Evolutionary conservation across 2,329 filamentous ascomycete genomes (phyloP).

Genomic region (Hymenoscyphus linearis): DNA sequence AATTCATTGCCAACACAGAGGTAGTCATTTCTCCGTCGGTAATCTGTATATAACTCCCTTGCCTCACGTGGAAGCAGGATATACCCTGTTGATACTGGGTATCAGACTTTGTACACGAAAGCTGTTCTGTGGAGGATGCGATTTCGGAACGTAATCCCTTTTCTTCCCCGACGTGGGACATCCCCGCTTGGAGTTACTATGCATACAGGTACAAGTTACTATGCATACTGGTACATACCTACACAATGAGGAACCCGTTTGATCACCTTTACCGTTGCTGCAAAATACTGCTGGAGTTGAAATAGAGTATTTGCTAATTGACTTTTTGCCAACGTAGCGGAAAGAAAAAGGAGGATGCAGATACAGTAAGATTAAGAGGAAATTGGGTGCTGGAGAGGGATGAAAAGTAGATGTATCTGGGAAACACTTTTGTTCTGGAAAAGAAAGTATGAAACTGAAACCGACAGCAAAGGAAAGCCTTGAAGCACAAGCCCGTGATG

Average conservation of each 20-base stretch:
- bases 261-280: conserved; percentile 3
- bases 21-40: background rate
- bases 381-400: background rate
- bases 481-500: background rate
- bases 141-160: background rate
- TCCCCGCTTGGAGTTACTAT: conserved; percentile 1
- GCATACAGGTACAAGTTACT: background rate
- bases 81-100: background rate
- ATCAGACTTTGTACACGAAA: background rate
- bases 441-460: background rate
- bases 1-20: background rate
- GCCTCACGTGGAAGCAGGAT: background rate
- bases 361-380: background rate
- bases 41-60: background rate
- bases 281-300: background rate
- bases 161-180: conserved; percentile 3
- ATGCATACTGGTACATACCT: background rate
- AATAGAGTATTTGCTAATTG: background rate
- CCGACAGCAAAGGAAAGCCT: background rate
- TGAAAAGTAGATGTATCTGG: background rate
- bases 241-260: no score
- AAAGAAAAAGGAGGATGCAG: background rate
- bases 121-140: background rate
- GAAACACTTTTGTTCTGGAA: background rate
- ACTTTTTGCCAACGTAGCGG: background rate